Evolutionary conservation across 768 basidiomycete genomes (phyloP).

Genomic region (Fomitopsis serialis): DNA sequence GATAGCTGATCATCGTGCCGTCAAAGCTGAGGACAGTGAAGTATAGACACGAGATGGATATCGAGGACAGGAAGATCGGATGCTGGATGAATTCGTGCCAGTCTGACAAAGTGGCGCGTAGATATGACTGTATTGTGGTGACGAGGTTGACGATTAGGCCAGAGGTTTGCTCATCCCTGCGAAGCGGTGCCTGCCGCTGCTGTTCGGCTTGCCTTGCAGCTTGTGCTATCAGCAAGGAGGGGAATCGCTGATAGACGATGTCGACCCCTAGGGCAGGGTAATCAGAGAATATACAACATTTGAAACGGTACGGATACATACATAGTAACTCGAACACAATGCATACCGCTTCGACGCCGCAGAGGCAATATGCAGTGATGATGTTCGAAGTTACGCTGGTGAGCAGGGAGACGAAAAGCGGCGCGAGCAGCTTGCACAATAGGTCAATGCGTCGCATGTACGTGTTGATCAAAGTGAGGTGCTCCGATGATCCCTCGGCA

Average conservation of each 20-base stretch:
- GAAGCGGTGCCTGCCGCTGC: neutral
- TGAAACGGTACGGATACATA: neutral
- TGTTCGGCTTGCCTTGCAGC: conserved; percentile 9
- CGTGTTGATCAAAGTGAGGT: conserved; percentile 40
- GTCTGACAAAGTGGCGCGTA: conserved; percentile 13
- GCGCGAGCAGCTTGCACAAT: conserved; percentile 43
- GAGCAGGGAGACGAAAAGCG: conserved; percentile 45
- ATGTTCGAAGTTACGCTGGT: conserved; percentile 31
- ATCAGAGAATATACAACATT: neutral
- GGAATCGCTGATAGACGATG: conserved; percentile 34
- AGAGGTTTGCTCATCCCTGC: neutral
- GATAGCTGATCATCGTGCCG: conserved; percentile 45
- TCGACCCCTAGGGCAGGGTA: conserved; percentile 25
- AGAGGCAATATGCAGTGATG: conserved; percentile 28
- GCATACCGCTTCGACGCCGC: conserved; percentile 29
- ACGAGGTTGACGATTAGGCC: neutral
- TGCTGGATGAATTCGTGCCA: conserved; percentile 35
- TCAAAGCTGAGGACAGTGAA: conserved; percentile 44
- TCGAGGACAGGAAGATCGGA: conserved; percentile 36
- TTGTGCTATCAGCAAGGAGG: conserved; percentile 25
- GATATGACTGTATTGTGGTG: neutral
- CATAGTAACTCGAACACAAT: conserved; percentile 38
- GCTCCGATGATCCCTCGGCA: conserved; percentile 25
- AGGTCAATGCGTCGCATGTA: conserved; percentile 39
- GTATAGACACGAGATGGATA: conserved; percentile 40